Evolutionary conservation across 306 rosid genomes (phyloP).

Genomic region (Vigna angularis): DNA sequence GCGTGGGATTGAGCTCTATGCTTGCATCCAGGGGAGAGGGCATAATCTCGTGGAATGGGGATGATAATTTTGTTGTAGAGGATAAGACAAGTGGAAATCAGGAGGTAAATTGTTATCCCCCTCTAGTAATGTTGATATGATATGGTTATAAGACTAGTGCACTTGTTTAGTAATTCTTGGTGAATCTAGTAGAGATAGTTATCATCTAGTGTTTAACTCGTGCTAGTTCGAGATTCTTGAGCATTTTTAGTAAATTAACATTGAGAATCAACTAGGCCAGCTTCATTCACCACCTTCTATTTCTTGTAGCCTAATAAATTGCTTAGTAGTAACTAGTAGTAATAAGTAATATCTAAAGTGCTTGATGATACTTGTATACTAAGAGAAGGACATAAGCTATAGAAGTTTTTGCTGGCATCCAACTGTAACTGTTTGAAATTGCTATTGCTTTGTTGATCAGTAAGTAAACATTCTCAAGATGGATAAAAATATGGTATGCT

Average conservation of each 20-base stretch:
- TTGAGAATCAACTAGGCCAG: not conserved
- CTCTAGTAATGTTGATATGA: not conserved
- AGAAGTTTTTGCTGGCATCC: not conserved
- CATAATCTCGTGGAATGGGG: conserved; percentile 67
- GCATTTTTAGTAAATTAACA: conserved; percentile 6
- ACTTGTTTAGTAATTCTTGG: not conserved
- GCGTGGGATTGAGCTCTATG: conserved; percentile 67
- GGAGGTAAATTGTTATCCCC: conserved; percentile 59
- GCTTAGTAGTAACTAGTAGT: not conserved
- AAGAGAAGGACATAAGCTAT: not conserved
- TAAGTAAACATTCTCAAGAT: conserved; percentile 27
- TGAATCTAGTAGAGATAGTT: conserved; percentile 13
- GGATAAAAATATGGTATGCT: conserved; percentile 14
- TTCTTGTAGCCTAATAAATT: not conserved
- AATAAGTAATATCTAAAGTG: not conserved
- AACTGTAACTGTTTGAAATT: not conserved
- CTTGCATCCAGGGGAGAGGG: conserved; percentile 71
- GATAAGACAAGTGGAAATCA: conserved; percentile 56
- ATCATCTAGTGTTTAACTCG: conserved; percentile 18
- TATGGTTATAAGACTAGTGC: conserved; percentile 6
- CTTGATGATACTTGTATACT: not conserved
- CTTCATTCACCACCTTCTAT: not conserved
- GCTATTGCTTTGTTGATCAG: conserved; percentile 2
- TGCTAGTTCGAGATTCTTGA: not conserved
- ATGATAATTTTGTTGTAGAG: conserved; percentile 71